Percentiles rank a stretch among this genome's conserved stretches.
phyloP scores from a whole-genome alignment of 352 stramenopile genomes.

The Pythium aristosporum region DNA sequence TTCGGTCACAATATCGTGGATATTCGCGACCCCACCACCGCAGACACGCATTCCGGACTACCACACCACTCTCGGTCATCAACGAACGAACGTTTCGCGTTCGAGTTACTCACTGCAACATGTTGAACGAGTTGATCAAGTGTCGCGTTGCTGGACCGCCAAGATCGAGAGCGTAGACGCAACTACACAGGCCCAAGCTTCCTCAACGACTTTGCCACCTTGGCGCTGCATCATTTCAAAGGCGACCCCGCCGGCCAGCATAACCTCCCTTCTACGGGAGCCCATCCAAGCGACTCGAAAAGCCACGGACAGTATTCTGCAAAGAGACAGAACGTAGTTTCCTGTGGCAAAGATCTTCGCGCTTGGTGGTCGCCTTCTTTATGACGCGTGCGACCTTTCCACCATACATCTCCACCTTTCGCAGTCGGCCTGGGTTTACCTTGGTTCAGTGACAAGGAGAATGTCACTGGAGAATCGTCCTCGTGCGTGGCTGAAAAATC shows the following conservation, averaged over 20 bases:
- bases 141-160: constrained; percentile 23
- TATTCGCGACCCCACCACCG: too few species aligned
- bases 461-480: neutral
- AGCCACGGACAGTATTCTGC: too few species aligned
- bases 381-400: too few species aligned
- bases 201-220: constrained; percentile 27
- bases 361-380: too few species aligned
- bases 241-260: constrained; percentile 17
- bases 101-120: constrained; percentile 39
- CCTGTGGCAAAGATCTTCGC: too few species aligned
- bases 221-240: constrained; percentile 19
- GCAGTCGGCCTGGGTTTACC: neutral
- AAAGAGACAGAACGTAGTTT: too few species aligned
- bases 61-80: constrained; percentile 26
- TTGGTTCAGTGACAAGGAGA: neutral
- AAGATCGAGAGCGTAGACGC: constrained; percentile 21
- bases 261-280: constrained; percentile 15
- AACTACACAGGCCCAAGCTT: constrained; percentile 22
- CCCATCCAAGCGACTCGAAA: neutral
- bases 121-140: constrained; percentile 45
- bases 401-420: neutral
- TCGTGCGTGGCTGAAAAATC: too few species aligned
- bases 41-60: too few species aligned
- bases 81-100: constrained; percentile 45
- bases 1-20: too few species aligned